Percentiles rank a stretch among this genome's conserved stretches.
Evolutionary conservation across 2,329 filamentous ascomycete genomes (phyloP).

Genomic region (Rutstroemia sydowiana): DNA sequence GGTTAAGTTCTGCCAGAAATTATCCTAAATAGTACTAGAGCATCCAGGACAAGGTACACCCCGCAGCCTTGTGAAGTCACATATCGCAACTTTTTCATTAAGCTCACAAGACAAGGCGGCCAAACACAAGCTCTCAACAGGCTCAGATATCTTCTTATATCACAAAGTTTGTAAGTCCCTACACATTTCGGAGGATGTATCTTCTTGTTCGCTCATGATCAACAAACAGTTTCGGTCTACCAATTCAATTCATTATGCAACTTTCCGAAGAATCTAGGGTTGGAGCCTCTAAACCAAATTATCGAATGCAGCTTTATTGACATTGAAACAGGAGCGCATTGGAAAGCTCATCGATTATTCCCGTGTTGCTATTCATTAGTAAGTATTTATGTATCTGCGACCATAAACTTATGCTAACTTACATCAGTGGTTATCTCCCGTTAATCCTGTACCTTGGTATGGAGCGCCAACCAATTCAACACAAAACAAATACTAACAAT

Average conservation of each 20-base stretch:
- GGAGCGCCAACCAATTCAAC: constrained; percentile 17
- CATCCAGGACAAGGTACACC: no score
- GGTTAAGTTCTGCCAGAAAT: no score
- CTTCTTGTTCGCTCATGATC: neutral
- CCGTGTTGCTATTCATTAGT: constrained; percentile 94
- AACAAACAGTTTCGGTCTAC: neutral
- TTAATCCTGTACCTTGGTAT: constrained; percentile 94
- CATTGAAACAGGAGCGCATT: constrained; percentile 74
- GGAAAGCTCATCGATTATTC: constrained; percentile 93
- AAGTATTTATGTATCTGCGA: constrained; percentile 32
- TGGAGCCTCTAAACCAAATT: constrained; percentile 16
- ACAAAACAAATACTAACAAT: constrained; percentile 15
- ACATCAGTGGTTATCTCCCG: constrained; percentile 79
- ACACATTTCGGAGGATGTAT: neutral
- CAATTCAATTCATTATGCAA: constrained; percentile 26
- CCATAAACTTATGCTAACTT: constrained; percentile 30
- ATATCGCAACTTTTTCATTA: neutral
- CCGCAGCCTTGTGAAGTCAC: neutral
- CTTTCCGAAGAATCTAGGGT: constrained; percentile 98
- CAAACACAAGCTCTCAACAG: neutral
- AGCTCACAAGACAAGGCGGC: no score
- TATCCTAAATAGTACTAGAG: neutral
- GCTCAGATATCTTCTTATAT: neutral
- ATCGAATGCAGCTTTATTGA: constrained; percentile 14
- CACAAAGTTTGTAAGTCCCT: constrained; percentile 4